Evolutionary conservation across 495 filamentous ascomycete species (phyloP), one percentile per base, ranked within the genome.

Genomic region (Daldinia vernicosa): DNA sequence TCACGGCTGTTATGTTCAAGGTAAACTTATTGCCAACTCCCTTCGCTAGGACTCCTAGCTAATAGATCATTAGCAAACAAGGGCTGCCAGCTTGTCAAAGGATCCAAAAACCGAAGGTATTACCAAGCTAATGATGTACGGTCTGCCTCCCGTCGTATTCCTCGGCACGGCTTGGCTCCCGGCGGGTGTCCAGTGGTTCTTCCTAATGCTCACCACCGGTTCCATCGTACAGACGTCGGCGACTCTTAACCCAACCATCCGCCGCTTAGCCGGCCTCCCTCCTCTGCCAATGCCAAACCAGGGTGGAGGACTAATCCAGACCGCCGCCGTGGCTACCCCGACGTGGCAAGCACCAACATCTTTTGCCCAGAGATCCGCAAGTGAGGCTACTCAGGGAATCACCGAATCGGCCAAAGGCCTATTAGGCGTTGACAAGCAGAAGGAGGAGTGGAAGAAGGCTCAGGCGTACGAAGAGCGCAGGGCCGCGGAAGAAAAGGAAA

Each of bases 131-230:
- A 79, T 97, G 72, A 62, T 81, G 11, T 83, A 86, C 37, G 82
- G 82, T 19, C 61, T 97, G 5, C 90, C 93, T 9, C 75, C 83
- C 0, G 8, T 95, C 2, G 86, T 88, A 24, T 81, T 92, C 28
- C 9, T 83, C 8, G 86, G 94, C 71, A 90, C 91, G 51, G 72
- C 82, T 4, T 89, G 80, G 73, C 83, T 91, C 75, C 91, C 95
- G 0, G 88, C 88, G 12, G 86, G 83, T 6, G 70, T 97, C 6
- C 91, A 94, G 74, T 79, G 93, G 47, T 92, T 90, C 78, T 94
- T 99, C 80, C 74, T 86, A 47, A 60, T 82, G 22, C 83, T 88
- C 1, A 84, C 88, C 57, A 0, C 85, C 0, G 78, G 92, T 30
- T 86, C 88, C 15, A 69, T 87, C 27, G 50, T 78, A 11, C 93